Base-by-base conservation (phyloP, 768 basidiomycete species). In the Chalciporus chontae region DNA sequence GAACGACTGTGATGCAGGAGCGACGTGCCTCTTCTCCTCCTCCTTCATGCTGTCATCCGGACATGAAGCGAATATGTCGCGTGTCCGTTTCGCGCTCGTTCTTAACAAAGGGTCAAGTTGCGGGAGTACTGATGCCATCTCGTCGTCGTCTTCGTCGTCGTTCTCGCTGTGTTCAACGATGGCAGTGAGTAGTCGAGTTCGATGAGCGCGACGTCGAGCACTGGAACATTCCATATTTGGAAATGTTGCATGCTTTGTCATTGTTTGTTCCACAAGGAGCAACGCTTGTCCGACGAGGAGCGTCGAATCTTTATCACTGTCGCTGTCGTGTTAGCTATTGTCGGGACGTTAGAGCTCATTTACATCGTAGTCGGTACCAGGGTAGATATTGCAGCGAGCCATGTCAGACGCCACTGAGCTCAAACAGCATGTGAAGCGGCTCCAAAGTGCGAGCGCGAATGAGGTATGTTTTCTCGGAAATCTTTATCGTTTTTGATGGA, bases 381-480 rank as follows among this genome's bases (percentile, higher is more conserved):
- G 52, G 56, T 63, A 64, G 53, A 52, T 47, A 32, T 49, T 43
- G 31, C 21, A 50, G 29, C 17, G 43, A 51, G 56, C 39, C 44
- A 67, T 69, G 66, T 63, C 73, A 42, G 70, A 70, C 48, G 66
- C 65, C 31, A 69, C 73, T 64, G 87, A 89, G 72, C 76, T 90
- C 71, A 88, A 82, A 77, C 84, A 80, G 69, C 81, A 86, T 68
- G 86, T 85, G 46, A 90, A 89, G 77, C 78, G 83, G 74, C 74
- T 90, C 58, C 84, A 88, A 74, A 78, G 68, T 61, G 74, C 81
- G 53, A 70, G 78, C 56, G 76, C 70, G 37, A 73, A 73, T 51
- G 69, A 79, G 80, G 83, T 85, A 71, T 66, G 78, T 72, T 59
- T 62, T 59, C 21, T 37, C 64, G 65, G 63, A 61, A 65, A 63